Conservation (phyloP, 2,329 filamentous ascomycete genomes). For the Fusarium sp. region DNA sequence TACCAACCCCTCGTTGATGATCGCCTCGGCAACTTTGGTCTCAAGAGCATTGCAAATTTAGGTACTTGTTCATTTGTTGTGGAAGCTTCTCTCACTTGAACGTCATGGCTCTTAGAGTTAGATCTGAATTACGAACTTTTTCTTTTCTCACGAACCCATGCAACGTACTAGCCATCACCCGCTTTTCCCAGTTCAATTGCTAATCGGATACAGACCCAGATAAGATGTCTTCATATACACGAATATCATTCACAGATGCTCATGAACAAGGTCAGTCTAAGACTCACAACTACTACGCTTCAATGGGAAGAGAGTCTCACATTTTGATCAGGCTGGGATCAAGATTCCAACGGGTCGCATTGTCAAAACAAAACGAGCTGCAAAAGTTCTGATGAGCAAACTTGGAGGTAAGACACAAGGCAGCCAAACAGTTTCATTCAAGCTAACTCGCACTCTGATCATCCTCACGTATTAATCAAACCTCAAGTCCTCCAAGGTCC, state of each 20-base stretch:
- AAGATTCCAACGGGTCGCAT: conserved; percentile 30
- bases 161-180: neutral
- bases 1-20: neutral
- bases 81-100: neutral
- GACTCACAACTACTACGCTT: accelerated
- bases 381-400: neutral
- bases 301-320: neutral
- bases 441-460: neutral
- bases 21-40: neutral
- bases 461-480: neutral
- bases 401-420: neutral
- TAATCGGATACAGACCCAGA: neutral
- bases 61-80: neutral
- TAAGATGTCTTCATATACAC: conserved; percentile 15
- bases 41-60: no score
- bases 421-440: neutral
- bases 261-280: neutral
- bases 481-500: neutral
- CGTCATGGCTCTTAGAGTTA: neutral
- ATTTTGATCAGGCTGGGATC: conserved; percentile 42
- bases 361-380: neutral
- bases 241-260: conserved; percentile 28
- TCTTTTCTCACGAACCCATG: neutral
- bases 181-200: neutral
- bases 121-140: neutral